A percentile compares a stretch with the other conserved stretches of the same genome.
Conservation (phyloP, 768 basidiomycete species). For the Rhizopogon vinicolor region DNA sequence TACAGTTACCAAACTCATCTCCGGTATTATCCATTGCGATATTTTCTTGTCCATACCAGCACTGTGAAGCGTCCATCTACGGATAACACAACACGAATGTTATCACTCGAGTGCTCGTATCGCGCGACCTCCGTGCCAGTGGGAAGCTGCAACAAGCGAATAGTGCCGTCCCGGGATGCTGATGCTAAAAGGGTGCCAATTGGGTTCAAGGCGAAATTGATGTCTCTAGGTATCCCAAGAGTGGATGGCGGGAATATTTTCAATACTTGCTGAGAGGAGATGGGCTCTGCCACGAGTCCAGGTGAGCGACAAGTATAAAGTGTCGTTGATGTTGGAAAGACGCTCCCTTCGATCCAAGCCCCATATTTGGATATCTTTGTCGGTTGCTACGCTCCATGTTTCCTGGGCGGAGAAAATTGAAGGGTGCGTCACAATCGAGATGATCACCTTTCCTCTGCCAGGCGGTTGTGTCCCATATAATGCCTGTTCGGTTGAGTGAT, state of each 20-base stretch:
- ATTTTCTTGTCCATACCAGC: neutral
- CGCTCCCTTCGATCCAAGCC: neutral
- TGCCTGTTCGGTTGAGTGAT: neutral
- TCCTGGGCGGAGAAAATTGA: neutral
- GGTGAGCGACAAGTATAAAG: neutral
- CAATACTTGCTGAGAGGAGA: neutral
- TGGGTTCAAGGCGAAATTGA: slow-evolving; percentile 22
- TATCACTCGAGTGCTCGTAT: slow-evolving; percentile 1
- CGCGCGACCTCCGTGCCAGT: slow-evolving; percentile 14
- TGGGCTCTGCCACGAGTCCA: neutral
- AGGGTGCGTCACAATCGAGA: neutral
- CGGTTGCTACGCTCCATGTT: neutral
- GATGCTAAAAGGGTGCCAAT: slow-evolving; percentile 23
- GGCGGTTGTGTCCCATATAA: neutral
- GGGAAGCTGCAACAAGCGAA: slow-evolving; percentile 21
- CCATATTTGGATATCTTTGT: neutral
- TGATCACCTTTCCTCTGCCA: neutral
- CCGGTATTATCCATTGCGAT: neutral
- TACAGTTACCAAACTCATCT: neutral
- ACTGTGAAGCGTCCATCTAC: neutral
- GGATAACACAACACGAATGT: neutral
- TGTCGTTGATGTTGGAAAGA: neutral
- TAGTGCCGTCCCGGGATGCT: slow-evolving; percentile 21
- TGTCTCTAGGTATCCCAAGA: neutral
- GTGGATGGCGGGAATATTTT: neutral